phyloP scores from a whole-genome alignment of 371 early-diverging fungal genomes.

The Rhizopus delemar region DNA sequence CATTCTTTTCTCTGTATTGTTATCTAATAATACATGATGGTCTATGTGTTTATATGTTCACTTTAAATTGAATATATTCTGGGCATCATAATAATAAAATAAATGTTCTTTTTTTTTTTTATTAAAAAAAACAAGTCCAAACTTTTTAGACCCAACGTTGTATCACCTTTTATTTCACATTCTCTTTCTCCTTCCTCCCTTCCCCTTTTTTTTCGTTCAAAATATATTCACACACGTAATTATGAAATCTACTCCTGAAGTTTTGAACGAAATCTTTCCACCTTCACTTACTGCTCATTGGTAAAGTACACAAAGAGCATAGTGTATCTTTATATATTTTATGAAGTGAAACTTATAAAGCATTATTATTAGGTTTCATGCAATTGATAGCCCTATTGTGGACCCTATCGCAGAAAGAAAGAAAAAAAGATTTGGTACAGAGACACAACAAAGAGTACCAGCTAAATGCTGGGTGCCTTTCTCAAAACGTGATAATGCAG shows the following conservation, averaged over 20 bases:
- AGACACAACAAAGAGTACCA: conserved; percentile 1
- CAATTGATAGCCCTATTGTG: conserved; percentile 28
- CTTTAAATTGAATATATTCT: too few species aligned
- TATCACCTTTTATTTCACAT: not conserved
- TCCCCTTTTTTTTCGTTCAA: not conserved
- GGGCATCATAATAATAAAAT: too few species aligned
- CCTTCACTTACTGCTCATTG: conserved; percentile 3
- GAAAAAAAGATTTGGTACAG: conserved; percentile 13
- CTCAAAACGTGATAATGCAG: conserved; percentile 59
- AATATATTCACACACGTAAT: not conserved
- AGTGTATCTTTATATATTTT: not conserved
- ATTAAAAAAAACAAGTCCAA: not conserved
- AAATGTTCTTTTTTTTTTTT: too few species aligned
- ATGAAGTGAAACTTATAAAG: not conserved
- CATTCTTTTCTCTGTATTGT: too few species aligned
- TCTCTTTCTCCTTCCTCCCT: not conserved
- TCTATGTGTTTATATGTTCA: not conserved
- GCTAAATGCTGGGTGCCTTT: conserved; percentile 61
- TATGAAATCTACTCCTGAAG: not conserved
- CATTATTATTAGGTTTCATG: conserved; percentile 28
- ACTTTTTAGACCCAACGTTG: not conserved
- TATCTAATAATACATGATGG: not conserved
- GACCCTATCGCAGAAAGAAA: conserved; percentile 32
- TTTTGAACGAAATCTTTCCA: not conserved
- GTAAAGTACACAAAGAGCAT: not conserved